A percentile compares a stretch with the other conserved stretches of the same genome.
phyloP scores from a whole-genome alignment of 1,139 yeast genomes.

The Geotrichum phurueaensis region DNA sequence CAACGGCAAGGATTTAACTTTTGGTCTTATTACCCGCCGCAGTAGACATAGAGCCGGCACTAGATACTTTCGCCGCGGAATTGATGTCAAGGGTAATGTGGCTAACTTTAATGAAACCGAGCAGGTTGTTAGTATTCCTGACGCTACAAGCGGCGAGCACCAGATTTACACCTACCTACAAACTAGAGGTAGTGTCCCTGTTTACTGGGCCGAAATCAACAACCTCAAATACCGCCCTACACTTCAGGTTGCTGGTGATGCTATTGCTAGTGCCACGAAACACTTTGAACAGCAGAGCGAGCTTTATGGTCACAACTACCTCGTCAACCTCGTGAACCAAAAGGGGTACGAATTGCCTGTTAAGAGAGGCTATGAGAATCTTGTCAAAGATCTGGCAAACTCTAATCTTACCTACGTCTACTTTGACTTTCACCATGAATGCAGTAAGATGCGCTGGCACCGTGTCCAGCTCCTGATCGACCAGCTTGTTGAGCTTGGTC shows the following conservation, averaged over 20 bases:
- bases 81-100: conserved; percentile 56
- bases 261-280: conserved; percentile 56
- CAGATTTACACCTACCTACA: conserved; percentile 30
- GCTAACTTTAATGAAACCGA: conserved; percentile 97
- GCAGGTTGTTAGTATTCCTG: conserved; percentile 56
- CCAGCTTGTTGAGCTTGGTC: conserved; percentile 56
- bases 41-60: conserved; percentile 84
- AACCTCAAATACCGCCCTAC: conserved; percentile 81
- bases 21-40: conserved; percentile 76
- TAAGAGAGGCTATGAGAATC: conserved; percentile 73
- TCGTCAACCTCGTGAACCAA: conserved; percentile 88
- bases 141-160: conserved; percentile 23
- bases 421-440: conserved; percentile 97
- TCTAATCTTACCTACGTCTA: conserved; percentile 63
- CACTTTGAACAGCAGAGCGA: conserved; percentile 70
- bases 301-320: conserved; percentile 71
- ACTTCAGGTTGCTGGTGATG: conserved; percentile 57
- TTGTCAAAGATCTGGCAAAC: conserved; percentile 57
- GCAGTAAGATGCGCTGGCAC: conserved; percentile 92
- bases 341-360: conserved; percentile 92
- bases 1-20: conserved; percentile 48
- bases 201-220: conserved; percentile 94
- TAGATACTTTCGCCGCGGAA: conserved; percentile 91
- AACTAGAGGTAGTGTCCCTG: conserved; percentile 95
- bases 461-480: conserved; percentile 75